phyloP scores from a whole-genome alignment of 2,329 filamentous ascomycete genomes.

The Grosmannia serpens region DNA sequence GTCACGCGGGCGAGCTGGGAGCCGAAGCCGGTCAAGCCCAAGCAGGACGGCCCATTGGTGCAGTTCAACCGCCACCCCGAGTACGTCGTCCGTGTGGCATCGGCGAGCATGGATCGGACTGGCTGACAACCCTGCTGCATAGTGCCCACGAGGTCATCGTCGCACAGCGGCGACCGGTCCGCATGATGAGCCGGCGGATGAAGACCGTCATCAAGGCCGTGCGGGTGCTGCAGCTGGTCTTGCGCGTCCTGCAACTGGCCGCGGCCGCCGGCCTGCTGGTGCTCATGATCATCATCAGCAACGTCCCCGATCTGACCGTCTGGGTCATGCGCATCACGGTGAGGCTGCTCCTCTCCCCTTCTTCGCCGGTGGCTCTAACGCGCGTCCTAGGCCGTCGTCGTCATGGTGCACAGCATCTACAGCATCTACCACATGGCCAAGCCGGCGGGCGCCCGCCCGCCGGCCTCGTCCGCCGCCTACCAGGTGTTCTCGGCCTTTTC shows the following conservation, averaged over 20 bases:
- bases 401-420: slow-evolving; percentile 61
- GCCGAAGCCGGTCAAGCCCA: slow-evolving; percentile 47
- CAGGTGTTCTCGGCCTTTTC: slow-evolving; percentile 70
- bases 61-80: slow-evolving; percentile 82
- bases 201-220: slow-evolving; percentile 61
- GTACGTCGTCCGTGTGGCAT: slow-evolving; percentile 32
- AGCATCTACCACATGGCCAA: slow-evolving; percentile 70
- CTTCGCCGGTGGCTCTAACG: too few species aligned
- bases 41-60: slow-evolving; percentile 64
- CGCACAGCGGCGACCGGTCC: slow-evolving; percentile 48
- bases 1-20: slow-evolving; percentile 69
- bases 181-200: slow-evolving; percentile 55
- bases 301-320: slow-evolving; percentile 49
- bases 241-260: slow-evolving; percentile 56
- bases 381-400: slow-evolving; percentile 55
- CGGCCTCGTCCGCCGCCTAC: slow-evolving; percentile 76
- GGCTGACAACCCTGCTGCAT: neutral
- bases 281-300: slow-evolving; percentile 65
- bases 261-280: slow-evolving; percentile 61
- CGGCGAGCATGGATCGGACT: neutral
- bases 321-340: slow-evolving; percentile 73
- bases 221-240: slow-evolving; percentile 54
- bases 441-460: slow-evolving; percentile 57
- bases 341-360: too few species aligned
- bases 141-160: slow-evolving; percentile 53